Conservation (phyloP, 352 stramenopile genomes). For the Phytopythium oedochilum region DNA sequence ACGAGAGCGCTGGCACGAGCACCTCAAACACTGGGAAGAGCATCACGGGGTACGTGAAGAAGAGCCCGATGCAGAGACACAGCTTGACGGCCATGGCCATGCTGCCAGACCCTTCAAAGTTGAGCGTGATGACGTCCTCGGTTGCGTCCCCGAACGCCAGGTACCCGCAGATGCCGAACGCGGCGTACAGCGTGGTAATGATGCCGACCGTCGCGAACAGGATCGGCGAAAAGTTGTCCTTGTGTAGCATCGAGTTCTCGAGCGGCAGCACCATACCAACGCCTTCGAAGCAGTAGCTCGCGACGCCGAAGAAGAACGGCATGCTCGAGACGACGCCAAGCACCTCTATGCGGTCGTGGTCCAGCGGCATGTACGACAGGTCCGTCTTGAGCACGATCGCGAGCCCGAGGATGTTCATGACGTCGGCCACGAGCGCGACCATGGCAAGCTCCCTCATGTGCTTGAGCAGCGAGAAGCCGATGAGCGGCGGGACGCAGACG, state of each 20-base stretch:
- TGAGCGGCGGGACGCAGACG: conserved; percentile 58
- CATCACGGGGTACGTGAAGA: conserved; percentile 93
- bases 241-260: conserved; percentile 84
- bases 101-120: conserved; percentile 60
- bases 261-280: conserved; percentile 87
- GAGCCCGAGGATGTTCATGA: conserved; percentile 85
- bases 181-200: conserved; percentile 84
- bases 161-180: conserved; percentile 86
- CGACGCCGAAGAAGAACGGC: conserved; percentile 87
- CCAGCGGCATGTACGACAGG: conserved; percentile 58
- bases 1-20: conserved; percentile 30
- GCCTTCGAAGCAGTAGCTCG: conserved; percentile 90
- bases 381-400: conserved; percentile 82
- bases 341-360: conserved; percentile 48
- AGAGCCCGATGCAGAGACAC: conserved; percentile 82
- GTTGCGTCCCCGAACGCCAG: conserved; percentile 81
- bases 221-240: conserved; percentile 66
- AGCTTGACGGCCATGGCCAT: conserved; percentile 81
- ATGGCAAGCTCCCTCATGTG: conserved; percentile 87
- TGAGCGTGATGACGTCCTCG: conserved; percentile 87
- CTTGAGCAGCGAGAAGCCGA: conserved; percentile 77
- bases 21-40: conserved; percentile 90
- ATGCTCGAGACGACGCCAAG: conserved; percentile 56
- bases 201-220: conserved; percentile 68
- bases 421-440: conserved; percentile 86